Conservation (phyloP, 2,329 filamentous ascomycete species). For the Dryadomyces sulphureus region DNA sequence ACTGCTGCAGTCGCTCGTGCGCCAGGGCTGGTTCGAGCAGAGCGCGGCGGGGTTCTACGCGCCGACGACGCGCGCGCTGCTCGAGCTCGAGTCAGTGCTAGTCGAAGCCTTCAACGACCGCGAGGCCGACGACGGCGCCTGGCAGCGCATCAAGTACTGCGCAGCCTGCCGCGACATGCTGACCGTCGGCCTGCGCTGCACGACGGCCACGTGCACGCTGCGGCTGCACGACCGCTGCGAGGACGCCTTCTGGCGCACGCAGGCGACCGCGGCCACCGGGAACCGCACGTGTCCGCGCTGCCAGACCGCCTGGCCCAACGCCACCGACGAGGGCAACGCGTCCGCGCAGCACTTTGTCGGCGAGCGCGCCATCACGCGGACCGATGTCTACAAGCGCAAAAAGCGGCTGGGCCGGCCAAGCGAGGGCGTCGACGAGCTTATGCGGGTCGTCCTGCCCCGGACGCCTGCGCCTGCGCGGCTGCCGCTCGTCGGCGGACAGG, state of each 20-base stretch:
- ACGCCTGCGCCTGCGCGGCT: slow-evolving; percentile 3
- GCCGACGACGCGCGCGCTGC: slow-evolving; percentile 59
- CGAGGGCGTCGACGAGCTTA: slow-evolving; percentile 19
- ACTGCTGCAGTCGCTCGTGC: slow-evolving; percentile 53
- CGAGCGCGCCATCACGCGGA: slow-evolving; percentile 40
- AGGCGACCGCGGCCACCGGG: slow-evolving; percentile 29
- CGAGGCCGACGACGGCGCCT: slow-evolving; percentile 19
- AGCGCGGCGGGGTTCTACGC: slow-evolving; percentile 59
- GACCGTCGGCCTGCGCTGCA: slow-evolving; percentile 68
- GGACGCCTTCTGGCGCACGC: slow-evolving; percentile 54
- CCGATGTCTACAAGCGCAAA: slow-evolving; percentile 31
- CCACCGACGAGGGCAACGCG: slow-evolving; percentile 11
- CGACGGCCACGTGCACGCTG: slow-evolving; percentile 48
- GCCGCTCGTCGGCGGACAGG: slow-evolving; percentile 11
- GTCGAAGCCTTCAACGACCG: slow-evolving; percentile 76
- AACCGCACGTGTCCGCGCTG: slow-evolving; percentile 52
- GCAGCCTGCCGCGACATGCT: slow-evolving; percentile 81
- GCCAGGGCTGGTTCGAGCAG: slow-evolving; percentile 74
- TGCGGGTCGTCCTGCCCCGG: slow-evolving; percentile 13
- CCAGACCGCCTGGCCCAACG: slow-evolving; percentile 31
- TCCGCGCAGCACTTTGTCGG: slow-evolving; percentile 31
- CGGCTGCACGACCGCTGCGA: slow-evolving; percentile 68
- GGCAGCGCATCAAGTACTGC: slow-evolving; percentile 72
- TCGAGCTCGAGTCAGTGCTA: slow-evolving; percentile 77
- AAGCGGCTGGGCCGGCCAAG: slow-evolving; percentile 22